Conservation (phyloP, 331 rosid genomes). For the Rosa hybrid region DNA sequence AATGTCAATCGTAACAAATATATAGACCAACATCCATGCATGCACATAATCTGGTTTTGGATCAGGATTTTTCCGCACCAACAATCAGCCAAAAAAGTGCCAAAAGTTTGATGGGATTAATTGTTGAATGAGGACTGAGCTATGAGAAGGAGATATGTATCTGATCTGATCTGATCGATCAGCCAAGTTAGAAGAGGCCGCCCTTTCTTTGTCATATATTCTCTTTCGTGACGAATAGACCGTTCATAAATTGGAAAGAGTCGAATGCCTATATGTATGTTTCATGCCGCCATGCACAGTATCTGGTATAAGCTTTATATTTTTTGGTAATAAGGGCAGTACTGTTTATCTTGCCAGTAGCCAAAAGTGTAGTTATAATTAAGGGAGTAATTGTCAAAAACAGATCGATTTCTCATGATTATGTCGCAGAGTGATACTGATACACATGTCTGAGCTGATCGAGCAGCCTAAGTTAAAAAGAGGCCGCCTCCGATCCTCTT, state of each 20-base stretch:
- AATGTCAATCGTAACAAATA: neutral
- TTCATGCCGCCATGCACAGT: neutral
- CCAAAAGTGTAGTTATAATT: neutral
- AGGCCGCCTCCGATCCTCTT: neutral
- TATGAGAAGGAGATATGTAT: neutral
- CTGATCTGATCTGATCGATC: neutral
- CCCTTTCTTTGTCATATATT: neutral
- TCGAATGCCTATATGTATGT: neutral
- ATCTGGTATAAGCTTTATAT: neutral
- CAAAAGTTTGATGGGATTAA: neutral
- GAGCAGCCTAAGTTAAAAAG: neutral
- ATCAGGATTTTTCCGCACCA: neutral
- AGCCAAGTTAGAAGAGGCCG: neutral
- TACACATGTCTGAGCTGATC: neutral
- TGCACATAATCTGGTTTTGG: neutral
- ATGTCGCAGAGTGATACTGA: neutral
- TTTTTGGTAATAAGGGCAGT: neutral
- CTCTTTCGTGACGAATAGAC: neutral
- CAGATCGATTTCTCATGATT: neutral
- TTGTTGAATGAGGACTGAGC: neutral
- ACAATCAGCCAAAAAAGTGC: neutral
- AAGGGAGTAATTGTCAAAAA: neutral
- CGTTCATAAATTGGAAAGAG: neutral
- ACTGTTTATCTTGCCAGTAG: too few species aligned
- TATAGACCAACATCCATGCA: neutral